Base-by-base conservation (phyloP, 2,329 filamentous ascomycete genomes). In the Sporothrix mexicana region DNA sequence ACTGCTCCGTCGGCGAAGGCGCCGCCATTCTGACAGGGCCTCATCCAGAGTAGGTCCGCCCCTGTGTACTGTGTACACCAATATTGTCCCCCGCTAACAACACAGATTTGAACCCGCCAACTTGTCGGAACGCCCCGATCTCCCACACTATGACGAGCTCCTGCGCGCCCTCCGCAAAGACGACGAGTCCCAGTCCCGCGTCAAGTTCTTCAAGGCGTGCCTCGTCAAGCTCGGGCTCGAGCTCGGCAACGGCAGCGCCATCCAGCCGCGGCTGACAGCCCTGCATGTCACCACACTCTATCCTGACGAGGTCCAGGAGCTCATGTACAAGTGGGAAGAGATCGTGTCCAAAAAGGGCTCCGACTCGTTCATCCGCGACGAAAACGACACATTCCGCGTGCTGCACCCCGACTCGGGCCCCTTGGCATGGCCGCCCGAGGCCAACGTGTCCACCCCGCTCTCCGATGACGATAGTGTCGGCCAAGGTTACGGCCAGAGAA, bases 311-410 rank as follows among this genome's bases (percentile, higher is more conserved):
- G 73, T 73, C 8, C 74, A 76, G 59, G 87, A 92, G 76, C 83
- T 96, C 41, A 81, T 97, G 30, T 83, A 87, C 70, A 87, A 87
- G 1, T 90, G 90, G 85, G 85, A 88, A 74, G 90, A 93, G 55
- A 88, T 92, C 74, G 88, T 94, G 75, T 87, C 88, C 72, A 87
- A 84, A 41, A 88, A 92, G 69, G 87, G 90, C 53, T 88, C 87
- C 1, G 86, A 91, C 73, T 90, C 94, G 76, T 90, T 91, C 78
- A 91, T 98, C 79, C 91, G 90, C 77, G 94, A 90, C 72, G 93
- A 95, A 75, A 91, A 92, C 74, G 95, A 98, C 78, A 92, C 88
- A 0, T 98, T 98, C 79, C 89, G 90, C 71, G 83, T 98, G 47
- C 88, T 95, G 77, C 92, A 90, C 62, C 86, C 89, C 5, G 85